Evolutionary conservation across 2,329 filamentous ascomycete genomes (phyloP).

Genomic region (Neopestalotiopsis sp.): DNA sequence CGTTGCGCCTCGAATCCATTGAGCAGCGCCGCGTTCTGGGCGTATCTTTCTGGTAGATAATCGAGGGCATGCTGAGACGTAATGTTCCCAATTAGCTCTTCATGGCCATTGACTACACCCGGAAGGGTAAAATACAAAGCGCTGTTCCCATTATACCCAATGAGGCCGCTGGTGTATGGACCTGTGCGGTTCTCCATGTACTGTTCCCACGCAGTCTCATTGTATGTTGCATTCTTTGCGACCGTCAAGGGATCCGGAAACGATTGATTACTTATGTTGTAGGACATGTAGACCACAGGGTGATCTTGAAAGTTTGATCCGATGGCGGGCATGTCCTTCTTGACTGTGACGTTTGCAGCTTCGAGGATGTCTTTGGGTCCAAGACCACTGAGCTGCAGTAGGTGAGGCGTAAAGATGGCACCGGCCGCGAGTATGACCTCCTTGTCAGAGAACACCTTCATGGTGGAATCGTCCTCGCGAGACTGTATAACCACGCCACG

Average conservation of each 20-base stretch:
- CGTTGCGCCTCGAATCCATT: conserved; percentile 23
- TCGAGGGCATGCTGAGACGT: conserved; percentile 24
- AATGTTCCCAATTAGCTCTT: conserved; percentile 12
- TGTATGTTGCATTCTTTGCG: conserved; percentile 26
- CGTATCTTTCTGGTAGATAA: conserved; percentile 28
- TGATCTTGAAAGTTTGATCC: conserved; percentile 33
- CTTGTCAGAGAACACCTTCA: conserved; percentile 22
- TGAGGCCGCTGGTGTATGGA: conserved; percentile 29
- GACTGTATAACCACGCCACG: conserved; percentile 11
- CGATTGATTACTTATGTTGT: conserved; percentile 18
- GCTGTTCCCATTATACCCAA: neutral
- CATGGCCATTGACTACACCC: conserved; percentile 14
- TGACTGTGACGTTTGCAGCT: conserved; percentile 15
- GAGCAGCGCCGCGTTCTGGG: conserved; percentile 27
- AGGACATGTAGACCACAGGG: conserved; percentile 22
- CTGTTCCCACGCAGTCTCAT: conserved; percentile 29
- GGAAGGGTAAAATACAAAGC: neutral
- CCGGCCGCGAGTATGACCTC: conserved; percentile 36
- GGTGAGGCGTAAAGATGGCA: conserved; percentile 34
- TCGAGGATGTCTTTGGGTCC: conserved; percentile 24
- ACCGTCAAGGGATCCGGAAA: conserved; percentile 18
- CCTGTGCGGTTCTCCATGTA: conserved; percentile 30
- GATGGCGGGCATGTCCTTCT: conserved; percentile 24
- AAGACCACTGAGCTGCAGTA: conserved; percentile 47
- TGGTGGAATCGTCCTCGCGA: conserved; percentile 7